Conservation (phyloP, 1,284 basidiomycete genomes). For the Athelia psychrophila region DNA sequence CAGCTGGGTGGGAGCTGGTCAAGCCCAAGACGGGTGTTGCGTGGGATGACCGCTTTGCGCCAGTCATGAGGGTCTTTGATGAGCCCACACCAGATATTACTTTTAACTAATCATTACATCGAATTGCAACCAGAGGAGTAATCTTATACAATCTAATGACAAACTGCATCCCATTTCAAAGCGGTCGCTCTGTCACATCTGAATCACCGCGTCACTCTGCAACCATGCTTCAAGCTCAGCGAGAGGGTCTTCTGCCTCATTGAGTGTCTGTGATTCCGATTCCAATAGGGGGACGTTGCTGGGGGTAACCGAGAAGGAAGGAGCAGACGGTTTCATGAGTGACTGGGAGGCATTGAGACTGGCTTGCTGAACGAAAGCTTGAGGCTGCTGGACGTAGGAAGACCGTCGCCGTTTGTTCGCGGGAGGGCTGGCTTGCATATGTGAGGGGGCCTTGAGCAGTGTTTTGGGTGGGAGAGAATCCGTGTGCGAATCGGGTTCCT, state of each 20-base stretch:
- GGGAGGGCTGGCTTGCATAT: no score
- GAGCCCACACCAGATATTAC: conserved; percentile 26
- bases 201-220: conserved; percentile 34
- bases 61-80: conserved; percentile 64
- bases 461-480: not conserved
- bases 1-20: conserved; percentile 78
- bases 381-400: no score
- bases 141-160: not conserved
- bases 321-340: no score
- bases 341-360: no score
- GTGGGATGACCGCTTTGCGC: conserved; percentile 78
- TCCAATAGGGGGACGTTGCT: not conserved
- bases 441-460: not conserved
- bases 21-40: conserved; percentile 57
- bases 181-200: no score
- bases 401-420: no score
- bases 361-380: no score
- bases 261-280: not conserved
- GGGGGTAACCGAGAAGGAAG: no score
- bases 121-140: not conserved
- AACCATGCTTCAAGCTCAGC: conserved; percentile 45
- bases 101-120: not conserved
- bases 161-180: not conserved
- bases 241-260: conserved; percentile 30
- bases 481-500: conserved; percentile 14